Base-by-base conservation (phyloP, 257 asterid species). In the Capsicum chinense region DNA sequence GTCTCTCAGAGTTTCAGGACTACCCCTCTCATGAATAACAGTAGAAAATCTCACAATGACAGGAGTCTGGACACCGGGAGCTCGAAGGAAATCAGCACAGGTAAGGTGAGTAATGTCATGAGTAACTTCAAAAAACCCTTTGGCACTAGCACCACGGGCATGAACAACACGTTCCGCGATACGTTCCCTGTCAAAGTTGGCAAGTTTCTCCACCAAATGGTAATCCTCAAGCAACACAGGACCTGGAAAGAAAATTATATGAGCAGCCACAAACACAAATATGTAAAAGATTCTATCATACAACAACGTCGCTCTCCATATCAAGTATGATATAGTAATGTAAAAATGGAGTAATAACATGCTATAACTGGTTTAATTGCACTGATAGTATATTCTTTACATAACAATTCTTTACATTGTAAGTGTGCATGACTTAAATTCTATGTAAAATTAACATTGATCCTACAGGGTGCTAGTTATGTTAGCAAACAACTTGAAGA, bases 91-190 rank as follows among this genome's bases (percentile, higher is more conserved):
- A 85, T 88, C 88, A n/a, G 89, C 91, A 58, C 88, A 85, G 4
- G 89, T 86, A 5, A 86, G 89, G 56, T 85, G 64, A 21, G 89
- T 19, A 15, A 86, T 85, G 13, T 85, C 91, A 84, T 88, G 87
- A 13, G 89, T 86, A 79, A 85, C 91, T 81, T 86, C 91, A 54
- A 88, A 88, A 21, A 82, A 88, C 3, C 91, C 91, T 54, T 88
- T 86, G 64, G 91, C 91, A 76, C 91, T 85, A 64, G 89, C 89
- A 71, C 91, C 91, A 48, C 91, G 64, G 64, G 91, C 91, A 80
- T 88, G 91, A 69, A 88, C 91, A 79, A 88, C 91, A 39, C 89
- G 88, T 50, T 86, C 89, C 0, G 91, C 89, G 35, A 88, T 86
- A 62, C 89, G 84, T 83, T 88, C 91, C 56, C 91, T 78, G 48